Percentiles rank a stretch among this genome's conserved stretches.
Evolutionary conservation across 2,329 filamentous ascomycete genomes (phyloP).

Genomic region (Curvularia verruculosa): DNA sequence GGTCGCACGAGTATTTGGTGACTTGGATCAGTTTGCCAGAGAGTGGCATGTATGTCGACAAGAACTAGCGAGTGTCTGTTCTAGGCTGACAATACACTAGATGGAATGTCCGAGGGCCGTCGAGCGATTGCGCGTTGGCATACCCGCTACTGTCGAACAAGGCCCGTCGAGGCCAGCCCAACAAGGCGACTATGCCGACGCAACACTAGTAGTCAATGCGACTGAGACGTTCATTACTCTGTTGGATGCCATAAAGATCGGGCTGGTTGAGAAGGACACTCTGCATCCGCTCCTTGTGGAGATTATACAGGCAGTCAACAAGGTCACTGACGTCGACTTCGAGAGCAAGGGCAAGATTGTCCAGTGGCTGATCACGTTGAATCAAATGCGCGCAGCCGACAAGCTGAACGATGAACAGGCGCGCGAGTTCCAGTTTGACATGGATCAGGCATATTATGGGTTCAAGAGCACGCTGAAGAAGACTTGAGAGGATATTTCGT

Average conservation of each 20-base stretch:
- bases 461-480: conserved; percentile 78
- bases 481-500: conserved; percentile 27
- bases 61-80: background rate
- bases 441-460: conserved; percentile 90
- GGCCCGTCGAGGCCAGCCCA: conserved; percentile 52
- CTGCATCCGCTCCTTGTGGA: conserved; percentile 94
- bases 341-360: conserved; percentile 96
- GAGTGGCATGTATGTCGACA: conserved; percentile 79
- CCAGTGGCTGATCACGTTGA: conserved; percentile 95
- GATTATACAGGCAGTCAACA: conserved; percentile 96
- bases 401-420: conserved; percentile 87
- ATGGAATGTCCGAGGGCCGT: conserved; percentile 94
- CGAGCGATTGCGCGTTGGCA: conserved; percentile 87
- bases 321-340: conserved; percentile 93
- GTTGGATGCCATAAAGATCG: conserved; percentile 90
- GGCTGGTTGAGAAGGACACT: conserved; percentile 91
- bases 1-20: conserved; percentile 85
- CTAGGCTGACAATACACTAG: conserved; percentile 54
- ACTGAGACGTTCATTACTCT: conserved; percentile 99
- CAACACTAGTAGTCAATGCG: conserved; percentile 79
- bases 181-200: conserved; percentile 55
- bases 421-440: conserved; percentile 87
- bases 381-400: conserved; percentile 96
- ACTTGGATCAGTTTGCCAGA: conserved; percentile 87
- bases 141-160: conserved; percentile 80